These are phyloP conservation scores for Kodamaea ohmeri DNA, from an alignment of 1,139 yeast genomes.

Conservation along the genomic window DNA sequence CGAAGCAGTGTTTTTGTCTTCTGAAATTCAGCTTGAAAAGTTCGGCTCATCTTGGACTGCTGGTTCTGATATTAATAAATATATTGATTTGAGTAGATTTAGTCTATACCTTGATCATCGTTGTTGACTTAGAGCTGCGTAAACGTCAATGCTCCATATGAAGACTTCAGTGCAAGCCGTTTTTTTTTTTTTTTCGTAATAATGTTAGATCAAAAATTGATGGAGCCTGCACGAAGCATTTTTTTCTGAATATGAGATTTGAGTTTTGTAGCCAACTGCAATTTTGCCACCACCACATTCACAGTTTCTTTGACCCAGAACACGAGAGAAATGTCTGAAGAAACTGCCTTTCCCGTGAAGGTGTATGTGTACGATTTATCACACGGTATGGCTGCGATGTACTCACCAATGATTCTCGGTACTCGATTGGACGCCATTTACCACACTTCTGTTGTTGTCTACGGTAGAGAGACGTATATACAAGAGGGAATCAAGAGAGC, in stretches of 20 bases:
- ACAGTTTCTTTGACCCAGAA: too few relatives aligned
- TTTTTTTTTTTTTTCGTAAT: neutral
- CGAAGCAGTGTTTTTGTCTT: conserved; percentile 27
- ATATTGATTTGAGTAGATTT: neutral
- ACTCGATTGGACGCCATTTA: conserved; percentile 57
- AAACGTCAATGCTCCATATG: neutral
- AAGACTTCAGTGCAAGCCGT: neutral
- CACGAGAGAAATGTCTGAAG: conserved; percentile 12
- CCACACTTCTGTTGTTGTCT: conserved; percentile 63
- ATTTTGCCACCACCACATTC: conserved; percentile 6
- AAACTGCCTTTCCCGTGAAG: conserved; percentile 33
- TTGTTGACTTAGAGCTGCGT: neutral
- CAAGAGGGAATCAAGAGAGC: conserved; percentile 56
- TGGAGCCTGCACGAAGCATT: neutral
- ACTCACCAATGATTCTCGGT: conserved; percentile 47
- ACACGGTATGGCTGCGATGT: conserved; percentile 40
- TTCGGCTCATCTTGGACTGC: conserved; percentile 1
- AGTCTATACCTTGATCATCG: neutral
- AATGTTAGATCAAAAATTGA: neutral
- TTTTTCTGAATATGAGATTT: neutral
- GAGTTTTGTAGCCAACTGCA: neutral
- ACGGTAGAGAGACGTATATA: conserved; percentile 54
- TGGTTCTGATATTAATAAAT: neutral
- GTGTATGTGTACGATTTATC: conserved; percentile 68
- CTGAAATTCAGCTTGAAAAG: conserved; percentile 9